A percentile compares a stretch with the other conserved stretches of the same genome.
Conservation (phyloP, 169 alveolate genomes). For the Plasmodium coatneyi region DNA sequence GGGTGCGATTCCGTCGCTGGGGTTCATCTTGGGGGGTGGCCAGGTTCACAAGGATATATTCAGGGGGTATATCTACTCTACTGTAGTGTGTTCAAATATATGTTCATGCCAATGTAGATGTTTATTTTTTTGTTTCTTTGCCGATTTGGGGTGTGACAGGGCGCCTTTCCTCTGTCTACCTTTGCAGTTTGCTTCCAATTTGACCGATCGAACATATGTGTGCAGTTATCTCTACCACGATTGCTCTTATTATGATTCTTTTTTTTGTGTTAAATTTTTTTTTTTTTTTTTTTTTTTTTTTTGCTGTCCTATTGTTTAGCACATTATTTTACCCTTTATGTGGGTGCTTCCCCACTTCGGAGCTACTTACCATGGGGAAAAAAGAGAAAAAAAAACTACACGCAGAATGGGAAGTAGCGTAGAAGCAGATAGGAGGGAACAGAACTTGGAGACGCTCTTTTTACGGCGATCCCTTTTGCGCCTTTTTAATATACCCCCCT, state of each 20-base stretch:
- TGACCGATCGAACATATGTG: neutral
- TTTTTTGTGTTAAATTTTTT: neutral
- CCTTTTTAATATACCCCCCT: neutral
- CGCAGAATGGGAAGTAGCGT: neutral
- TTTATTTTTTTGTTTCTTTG: neutral
- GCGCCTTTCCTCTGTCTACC: neutral
- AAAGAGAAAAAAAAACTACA: neutral
- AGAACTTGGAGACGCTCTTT: neutral
- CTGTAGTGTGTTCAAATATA: too few relatives aligned
- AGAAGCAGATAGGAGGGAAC: neutral
- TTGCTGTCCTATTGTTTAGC: neutral
- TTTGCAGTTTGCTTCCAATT: neutral
- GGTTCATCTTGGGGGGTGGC: constrained; percentile 11
- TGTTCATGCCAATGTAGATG: neutral
- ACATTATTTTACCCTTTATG: neutral
- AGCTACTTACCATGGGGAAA: neutral
- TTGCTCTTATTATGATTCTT: neutral
- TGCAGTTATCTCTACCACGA: neutral
- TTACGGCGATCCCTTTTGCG: neutral
- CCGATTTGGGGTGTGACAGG: neutral
- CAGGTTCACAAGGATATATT: neutral
- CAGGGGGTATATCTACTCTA: neutral
- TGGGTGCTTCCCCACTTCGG: neutral
- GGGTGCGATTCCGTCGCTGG: neutral
- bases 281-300: neutral